These are phyloP conservation scores for Lachancea fermentati DNA, from an alignment of 805 yeast species.

Conservation along the genomic window DNA sequence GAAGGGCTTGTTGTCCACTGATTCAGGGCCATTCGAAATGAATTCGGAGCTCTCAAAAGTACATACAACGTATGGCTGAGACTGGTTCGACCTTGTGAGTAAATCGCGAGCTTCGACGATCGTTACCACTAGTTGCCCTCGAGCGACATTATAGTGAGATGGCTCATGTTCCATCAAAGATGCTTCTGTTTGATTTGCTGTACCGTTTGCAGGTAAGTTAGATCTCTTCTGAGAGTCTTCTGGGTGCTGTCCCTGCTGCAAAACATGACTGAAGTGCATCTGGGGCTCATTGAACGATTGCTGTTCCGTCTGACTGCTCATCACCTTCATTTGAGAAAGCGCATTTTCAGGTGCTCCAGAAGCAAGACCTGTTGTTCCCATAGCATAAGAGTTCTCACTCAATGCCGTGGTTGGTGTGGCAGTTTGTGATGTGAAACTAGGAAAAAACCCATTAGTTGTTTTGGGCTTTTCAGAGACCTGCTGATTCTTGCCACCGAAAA, in stretches of 20 bases:
- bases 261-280: background rate
- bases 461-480: slow-evolving; percentile 6
- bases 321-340: slow-evolving; percentile 29
- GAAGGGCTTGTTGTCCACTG: slow-evolving; percentile 31
- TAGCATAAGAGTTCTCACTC: slow-evolving; percentile 53
- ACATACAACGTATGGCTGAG: slow-evolving; percentile 86
- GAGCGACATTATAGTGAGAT: slow-evolving; percentile 39
- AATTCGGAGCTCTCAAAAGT: slow-evolving; percentile 89
- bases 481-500: slow-evolving; percentile 22
- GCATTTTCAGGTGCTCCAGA: slow-evolving; percentile 33
- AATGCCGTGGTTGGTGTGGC: slow-evolving; percentile 68
- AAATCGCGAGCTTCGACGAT: slow-evolving; percentile 77
- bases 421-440: slow-evolving; percentile 36
- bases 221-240: no score
- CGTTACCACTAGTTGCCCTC: slow-evolving; percentile 77
- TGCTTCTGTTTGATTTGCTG: background rate
- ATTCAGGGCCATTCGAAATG: slow-evolving; percentile 73
- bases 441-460: slow-evolving; percentile 21
- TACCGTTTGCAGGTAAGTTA: background rate
- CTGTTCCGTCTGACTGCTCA: slow-evolving; percentile 12
- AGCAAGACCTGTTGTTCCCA: slow-evolving; percentile 57
- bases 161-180: background rate
- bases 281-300: background rate
- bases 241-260: background rate
- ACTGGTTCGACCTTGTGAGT: slow-evolving; percentile 43